These are phyloP conservation scores for Penicillium psychrofluorescens DNA, from an alignment of 495 filamentous ascomycete genomes.

Conservation along the genomic window DNA sequence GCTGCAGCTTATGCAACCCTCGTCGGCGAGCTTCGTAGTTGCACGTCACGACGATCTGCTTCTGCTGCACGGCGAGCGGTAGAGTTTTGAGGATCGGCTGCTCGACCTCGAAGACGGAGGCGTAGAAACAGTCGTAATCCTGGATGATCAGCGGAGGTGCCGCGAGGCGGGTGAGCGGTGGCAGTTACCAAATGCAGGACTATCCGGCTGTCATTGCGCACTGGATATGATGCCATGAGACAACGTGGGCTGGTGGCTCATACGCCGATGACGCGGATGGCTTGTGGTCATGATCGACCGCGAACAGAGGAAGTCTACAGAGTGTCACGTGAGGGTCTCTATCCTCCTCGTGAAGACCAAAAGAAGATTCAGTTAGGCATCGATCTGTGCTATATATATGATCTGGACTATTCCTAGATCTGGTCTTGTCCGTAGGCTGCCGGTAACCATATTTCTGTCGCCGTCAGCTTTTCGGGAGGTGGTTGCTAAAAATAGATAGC, in stretches of 20 bases:
- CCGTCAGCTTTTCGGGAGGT: no score
- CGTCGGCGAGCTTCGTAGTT: slow-evolving; percentile 80
- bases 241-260: no score
- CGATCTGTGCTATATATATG: no score
- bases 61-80: slow-evolving; percentile 73
- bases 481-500: no score
- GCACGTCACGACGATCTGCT: slow-evolving; percentile 89
- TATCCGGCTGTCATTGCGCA: slow-evolving; percentile 26
- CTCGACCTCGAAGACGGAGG: slow-evolving; percentile 76
- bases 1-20: slow-evolving; percentile 77
- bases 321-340: no score
- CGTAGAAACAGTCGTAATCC: slow-evolving; percentile 95
- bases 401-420: no score
- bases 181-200: slow-evolving; percentile 49
- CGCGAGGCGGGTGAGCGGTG: not conserved
- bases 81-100: slow-evolving; percentile 63
- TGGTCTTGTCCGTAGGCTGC: no score
- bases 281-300: not conserved
- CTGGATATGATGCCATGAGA: slow-evolving; percentile 33
- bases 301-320: no score
- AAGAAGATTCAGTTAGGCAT: no score
- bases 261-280: not conserved
- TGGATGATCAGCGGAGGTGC: slow-evolving; percentile 18
- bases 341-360: no score
- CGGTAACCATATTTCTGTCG: no score